Conservation (phyloP, 2,329 filamentous ascomycete species). For the Hypoxylon sp. region DNA sequence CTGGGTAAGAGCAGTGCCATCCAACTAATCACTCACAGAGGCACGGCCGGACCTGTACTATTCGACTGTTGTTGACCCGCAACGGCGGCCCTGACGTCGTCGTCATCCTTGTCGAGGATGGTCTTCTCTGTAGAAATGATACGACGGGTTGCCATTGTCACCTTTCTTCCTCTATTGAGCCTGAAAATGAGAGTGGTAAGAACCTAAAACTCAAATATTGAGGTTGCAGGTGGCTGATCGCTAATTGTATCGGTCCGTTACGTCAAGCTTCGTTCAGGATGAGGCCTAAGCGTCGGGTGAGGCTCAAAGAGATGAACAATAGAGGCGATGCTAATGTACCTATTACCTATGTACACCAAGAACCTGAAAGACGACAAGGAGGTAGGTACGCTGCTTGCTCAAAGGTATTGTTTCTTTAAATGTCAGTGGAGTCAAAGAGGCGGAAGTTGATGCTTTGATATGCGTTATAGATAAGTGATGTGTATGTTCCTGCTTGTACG, state of each 20-base stretch:
- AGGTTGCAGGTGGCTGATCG: neutral
- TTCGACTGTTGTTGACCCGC: slow-evolving; percentile 67
- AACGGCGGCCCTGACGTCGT: slow-evolving; percentile 58
- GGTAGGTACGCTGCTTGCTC: neutral
- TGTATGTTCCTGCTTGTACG: neutral
- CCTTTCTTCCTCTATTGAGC: neutral
- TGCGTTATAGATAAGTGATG: neutral
- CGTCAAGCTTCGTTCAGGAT: slow-evolving; percentile 12
- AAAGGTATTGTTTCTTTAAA: slow-evolving; percentile 4
- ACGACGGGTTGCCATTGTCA: slow-evolving; percentile 78
- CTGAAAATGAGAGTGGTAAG: slow-evolving; percentile 5
- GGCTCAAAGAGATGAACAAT: slow-evolving; percentile 25
- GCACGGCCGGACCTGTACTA: slow-evolving; percentile 85
- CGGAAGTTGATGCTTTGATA: neutral
- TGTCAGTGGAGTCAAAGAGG: neutral
- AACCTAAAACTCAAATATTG: neutral
- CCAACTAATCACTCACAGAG: slow-evolving; percentile 72
- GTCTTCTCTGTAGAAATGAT: slow-evolving; percentile 77
- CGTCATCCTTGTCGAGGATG: slow-evolving; percentile 72
- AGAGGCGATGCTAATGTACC: slow-evolving; percentile 6
- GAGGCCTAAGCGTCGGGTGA: slow-evolving; percentile 16
- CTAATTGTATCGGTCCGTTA: slow-evolving; percentile 24
- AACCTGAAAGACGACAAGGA: neutral
- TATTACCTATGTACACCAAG: neutral
- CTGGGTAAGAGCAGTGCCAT: slow-evolving; percentile 6